Evolutionary conservation across 768 basidiomycete genomes (phyloP).

Genomic region (Auricularia auricula-judae): DNA sequence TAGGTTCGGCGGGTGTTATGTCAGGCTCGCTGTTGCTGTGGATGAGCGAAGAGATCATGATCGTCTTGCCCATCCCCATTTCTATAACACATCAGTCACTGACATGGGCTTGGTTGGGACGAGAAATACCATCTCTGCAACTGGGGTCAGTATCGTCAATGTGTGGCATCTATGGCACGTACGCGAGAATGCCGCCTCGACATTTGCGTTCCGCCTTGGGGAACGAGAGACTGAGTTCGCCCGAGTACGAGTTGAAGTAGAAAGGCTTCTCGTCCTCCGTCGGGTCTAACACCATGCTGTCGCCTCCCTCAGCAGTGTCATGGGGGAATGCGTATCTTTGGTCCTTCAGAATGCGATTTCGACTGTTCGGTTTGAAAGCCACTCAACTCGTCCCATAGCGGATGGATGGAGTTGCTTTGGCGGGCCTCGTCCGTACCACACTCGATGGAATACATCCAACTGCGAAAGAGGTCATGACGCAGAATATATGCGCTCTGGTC

Average conservation of each 20-base stretch:
- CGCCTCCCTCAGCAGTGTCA: constrained; percentile 31
- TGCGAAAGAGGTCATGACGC: constrained; percentile 17
- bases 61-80: constrained; percentile 95
- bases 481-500: background rate
- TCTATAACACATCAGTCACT: constrained; percentile 17
- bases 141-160: constrained; percentile 1
- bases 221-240: constrained; percentile 77
- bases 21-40: constrained; percentile 58
- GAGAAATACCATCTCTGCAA: constrained; percentile 23
- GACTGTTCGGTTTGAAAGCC: background rate
- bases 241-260: constrained; percentile 87
- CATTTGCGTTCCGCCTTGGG: constrained; percentile 70
- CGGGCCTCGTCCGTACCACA: constrained; percentile 59
- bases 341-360: background rate
- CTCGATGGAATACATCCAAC: constrained; percentile 91
- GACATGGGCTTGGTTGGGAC: background rate
- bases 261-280: constrained; percentile 70
- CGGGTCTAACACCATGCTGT: constrained; percentile 58
- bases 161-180: constrained; percentile 20
- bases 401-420: constrained; percentile 70
- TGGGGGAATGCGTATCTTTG: constrained; percentile 61
- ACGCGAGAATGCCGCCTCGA: constrained; percentile 86
- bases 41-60: constrained; percentile 84
- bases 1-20: constrained; percentile 13
- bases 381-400: constrained; percentile 84